Conservation (phyloP, 1,139 yeast species). For the Blastobotrys ciferrii region DNA sequence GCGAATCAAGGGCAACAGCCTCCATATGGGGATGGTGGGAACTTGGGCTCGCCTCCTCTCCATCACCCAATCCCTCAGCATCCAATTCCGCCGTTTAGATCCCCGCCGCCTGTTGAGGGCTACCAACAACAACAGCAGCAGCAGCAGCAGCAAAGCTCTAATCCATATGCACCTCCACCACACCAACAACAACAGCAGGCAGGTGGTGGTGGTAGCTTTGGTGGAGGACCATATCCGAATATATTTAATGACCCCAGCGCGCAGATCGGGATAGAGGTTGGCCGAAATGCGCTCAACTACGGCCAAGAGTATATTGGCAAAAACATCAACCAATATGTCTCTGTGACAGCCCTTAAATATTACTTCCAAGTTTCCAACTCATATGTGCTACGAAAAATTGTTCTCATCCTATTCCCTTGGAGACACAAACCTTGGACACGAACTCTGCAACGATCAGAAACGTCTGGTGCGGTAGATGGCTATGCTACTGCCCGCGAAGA, state of each 20-base stretch:
- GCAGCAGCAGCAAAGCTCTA: slow-evolving; percentile 13
- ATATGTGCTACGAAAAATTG: slow-evolving; percentile 73
- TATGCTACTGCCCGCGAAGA: slow-evolving; percentile 79
- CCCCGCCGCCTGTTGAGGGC: slow-evolving; percentile 37
- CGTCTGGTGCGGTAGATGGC: slow-evolving; percentile 42
- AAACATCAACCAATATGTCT: slow-evolving; percentile 42
- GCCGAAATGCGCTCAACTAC: slow-evolving; percentile 72
- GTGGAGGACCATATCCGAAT: slow-evolving; percentile 32
- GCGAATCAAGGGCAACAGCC: slow-evolving; percentile 55
- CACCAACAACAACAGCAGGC: slow-evolving; percentile 16
- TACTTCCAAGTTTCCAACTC: slow-evolving; percentile 91
- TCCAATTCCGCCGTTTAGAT: slow-evolving; percentile 41
- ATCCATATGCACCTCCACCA: slow-evolving; percentile 9
- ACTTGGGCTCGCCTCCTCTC: slow-evolving; percentile 37
- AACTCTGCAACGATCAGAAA: slow-evolving; percentile 37
- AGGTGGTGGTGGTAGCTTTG: slow-evolving; percentile 11
- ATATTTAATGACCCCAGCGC: slow-evolving; percentile 79
- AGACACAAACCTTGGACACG: slow-evolving; percentile 62
- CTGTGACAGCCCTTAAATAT: slow-evolving; percentile 58
- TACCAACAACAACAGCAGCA: slow-evolving; percentile 16
- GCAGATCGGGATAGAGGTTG: slow-evolving; percentile 84
- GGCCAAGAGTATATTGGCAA: slow-evolving; percentile 73
- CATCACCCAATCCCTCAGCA: slow-evolving; percentile 50
- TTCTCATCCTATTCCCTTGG: slow-evolving; percentile 82
- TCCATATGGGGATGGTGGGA: slow-evolving; percentile 4